Evolutionary conservation across 495 filamentous ascomycete species (phyloP).

Genomic region (Neurospora sp.): DNA sequence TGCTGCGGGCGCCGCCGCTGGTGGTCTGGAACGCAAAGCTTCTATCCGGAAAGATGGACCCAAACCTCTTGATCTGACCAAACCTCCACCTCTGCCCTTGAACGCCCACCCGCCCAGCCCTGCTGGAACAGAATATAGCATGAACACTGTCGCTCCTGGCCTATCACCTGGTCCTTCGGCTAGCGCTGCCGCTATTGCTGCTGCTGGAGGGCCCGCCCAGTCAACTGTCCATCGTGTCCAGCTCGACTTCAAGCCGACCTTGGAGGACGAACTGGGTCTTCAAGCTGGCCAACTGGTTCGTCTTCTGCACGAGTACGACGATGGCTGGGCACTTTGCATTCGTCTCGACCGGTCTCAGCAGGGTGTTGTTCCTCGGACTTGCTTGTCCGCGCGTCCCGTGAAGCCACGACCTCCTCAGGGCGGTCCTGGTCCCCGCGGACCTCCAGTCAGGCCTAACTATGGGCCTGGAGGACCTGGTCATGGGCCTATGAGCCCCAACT

Average conservation of each 20-base stretch:
- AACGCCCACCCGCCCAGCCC: slow-evolving; percentile 42
- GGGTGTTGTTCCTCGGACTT: slow-evolving; percentile 88
- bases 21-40: slow-evolving; percentile 31
- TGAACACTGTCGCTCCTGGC: slow-evolving; percentile 40
- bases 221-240: slow-evolving; percentile 77
- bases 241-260: slow-evolving; percentile 85
- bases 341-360: slow-evolving; percentile 83
- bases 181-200: slow-evolving; percentile 42
- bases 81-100: slow-evolving; percentile 16
- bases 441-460: slow-evolving; percentile 13
- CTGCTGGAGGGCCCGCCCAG: slow-evolving; percentile 45
- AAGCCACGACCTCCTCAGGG: slow-evolving; percentile 63
- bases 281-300: slow-evolving; percentile 71
- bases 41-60: slow-evolving; percentile 34
- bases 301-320: slow-evolving; percentile 91
- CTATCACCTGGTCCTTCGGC: slow-evolving; percentile 31
- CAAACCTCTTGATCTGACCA: slow-evolving; percentile 41
- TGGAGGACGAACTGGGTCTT: slow-evolving; percentile 83
- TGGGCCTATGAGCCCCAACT: slow-evolving; percentile 13
- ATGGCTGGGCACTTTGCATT: slow-evolving; percentile 94
- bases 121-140: slow-evolving; percentile 48
- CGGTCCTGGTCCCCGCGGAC: slow-evolving; percentile 8
- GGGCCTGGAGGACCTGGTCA: not conserved
- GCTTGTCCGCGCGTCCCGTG: slow-evolving; percentile 82
- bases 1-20: slow-evolving; percentile 20